Base-by-base conservation (phyloP, 2,329 filamentous ascomycete species). In the Talaromyces sp. region DNA sequence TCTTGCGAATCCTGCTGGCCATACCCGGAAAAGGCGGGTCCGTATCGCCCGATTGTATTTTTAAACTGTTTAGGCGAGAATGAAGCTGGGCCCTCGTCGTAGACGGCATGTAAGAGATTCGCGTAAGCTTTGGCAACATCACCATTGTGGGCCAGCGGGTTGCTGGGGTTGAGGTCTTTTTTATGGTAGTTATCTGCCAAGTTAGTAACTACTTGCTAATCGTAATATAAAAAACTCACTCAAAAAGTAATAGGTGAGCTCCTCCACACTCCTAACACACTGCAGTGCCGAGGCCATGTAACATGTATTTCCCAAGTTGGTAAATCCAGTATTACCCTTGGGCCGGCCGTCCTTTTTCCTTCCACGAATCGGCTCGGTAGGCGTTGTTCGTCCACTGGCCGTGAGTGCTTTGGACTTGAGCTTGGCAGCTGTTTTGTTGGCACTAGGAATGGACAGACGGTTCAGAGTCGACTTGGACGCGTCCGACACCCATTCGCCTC, bases 201-300 rank as follows among this genome's bases (percentile, higher is more conserved):
- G 50, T 32, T n/a, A 54, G n/a, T 41, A 1, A 54, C 17, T 27
- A 27, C 3, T 3, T 27, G 26, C 3, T 27, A 27, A 27, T 27
- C 26, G n/a, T n/a, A 27, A 27, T 27, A 27, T 27, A 27, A 6
- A 27, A 41, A 49, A 69, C 66, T 55, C 62, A 76, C 80, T 75
- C 72, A 97, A 76, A 75, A 99, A 98, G 75, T 96, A 99, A 69
- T 92, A 88, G 5, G 91, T 93, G 64, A 99, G 79, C 75, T 99
- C 95, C 71, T 96, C 91, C 0, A 97, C 92, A 67, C 91, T 96
- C 56, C 93, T 87, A 56, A 99, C 86, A 73, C 95, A 99, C 73
- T 99, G 95, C 58, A 98, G 81, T 10, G 95, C 95, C 24, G 93
- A 96, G 75, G 98, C 98, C 93, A 98, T 97, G 78, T 99, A 99